These are phyloP conservation scores for Schoenoplectus tabernaemontani DNA, from an alignment of 202 grass and related monocot genomes.

Conservation along the genomic window DNA sequence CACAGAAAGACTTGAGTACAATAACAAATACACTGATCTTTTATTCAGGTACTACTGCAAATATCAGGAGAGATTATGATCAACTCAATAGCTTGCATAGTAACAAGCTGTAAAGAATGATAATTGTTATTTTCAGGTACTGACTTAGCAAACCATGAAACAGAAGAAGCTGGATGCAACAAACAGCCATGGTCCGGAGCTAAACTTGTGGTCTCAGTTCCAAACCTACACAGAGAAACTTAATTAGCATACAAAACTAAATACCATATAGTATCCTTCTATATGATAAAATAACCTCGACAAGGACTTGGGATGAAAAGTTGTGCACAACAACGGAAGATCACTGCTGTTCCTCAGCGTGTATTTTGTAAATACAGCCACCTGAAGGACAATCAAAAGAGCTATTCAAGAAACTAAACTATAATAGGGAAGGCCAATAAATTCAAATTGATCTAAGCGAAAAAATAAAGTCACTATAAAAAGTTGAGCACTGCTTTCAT, in stretches of 20 bases:
- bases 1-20: neutral
- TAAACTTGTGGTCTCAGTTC: constrained; percentile 28
- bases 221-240: constrained; percentile 35
- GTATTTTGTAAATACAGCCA: constrained; percentile 70
- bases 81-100: neutral
- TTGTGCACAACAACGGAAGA: constrained; percentile 41
- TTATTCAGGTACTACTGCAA: neutral
- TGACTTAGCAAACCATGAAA: constrained; percentile 82
- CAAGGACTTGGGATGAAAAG: constrained; percentile 39
- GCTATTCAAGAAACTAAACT: neutral
- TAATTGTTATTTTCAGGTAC: constrained; percentile 24
- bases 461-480: neutral
- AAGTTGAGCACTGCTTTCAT: neutral
- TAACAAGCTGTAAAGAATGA: constrained; percentile 21
- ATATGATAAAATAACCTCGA: constrained; percentile 41
- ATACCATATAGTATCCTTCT: constrained; percentile 5
- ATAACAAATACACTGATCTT: neutral
- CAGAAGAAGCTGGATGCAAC: constrained; percentile 60
- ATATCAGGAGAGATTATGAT: neutral
- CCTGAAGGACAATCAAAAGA: constrained; percentile 30
- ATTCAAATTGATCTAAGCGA: neutral
- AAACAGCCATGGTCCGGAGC: constrained; percentile 57
- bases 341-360: constrained; percentile 59
- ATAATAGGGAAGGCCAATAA: neutral
- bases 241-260: constrained; percentile 27